phyloP scores from a whole-genome alignment of 2,329 filamentous ascomycete species.

The Claviceps spartinae region DNA sequence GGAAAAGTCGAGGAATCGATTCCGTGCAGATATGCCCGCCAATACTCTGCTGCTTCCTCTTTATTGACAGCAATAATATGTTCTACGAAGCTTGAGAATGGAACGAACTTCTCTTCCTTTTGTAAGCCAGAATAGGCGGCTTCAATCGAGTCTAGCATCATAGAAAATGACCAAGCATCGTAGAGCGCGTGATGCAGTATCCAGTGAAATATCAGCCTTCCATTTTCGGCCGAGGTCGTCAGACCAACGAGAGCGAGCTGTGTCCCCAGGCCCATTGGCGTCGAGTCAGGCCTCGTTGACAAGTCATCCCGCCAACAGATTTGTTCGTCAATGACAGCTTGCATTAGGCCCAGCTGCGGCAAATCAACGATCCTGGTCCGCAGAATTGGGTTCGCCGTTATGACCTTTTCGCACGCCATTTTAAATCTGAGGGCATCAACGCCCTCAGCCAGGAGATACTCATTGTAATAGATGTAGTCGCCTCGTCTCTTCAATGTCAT shows the following conservation, averaged over 20 bases:
- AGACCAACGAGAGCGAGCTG: constrained; percentile 26
- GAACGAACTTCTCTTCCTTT: too few relatives aligned
- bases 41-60: neutral
- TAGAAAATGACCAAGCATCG: constrained; percentile 31
- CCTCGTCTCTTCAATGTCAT: constrained; percentile 18
- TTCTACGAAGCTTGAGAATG: constrained; percentile 21
- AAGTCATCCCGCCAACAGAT: constrained; percentile 15
- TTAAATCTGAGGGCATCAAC: constrained; percentile 4
- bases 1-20: constrained; percentile 18
- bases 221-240: constrained; percentile 15
- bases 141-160: constrained; percentile 23
- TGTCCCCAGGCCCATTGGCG: constrained; percentile 23
- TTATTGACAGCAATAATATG: neutral
- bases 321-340: constrained; percentile 26
- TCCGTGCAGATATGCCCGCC: neutral
- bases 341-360: constrained; percentile 24
- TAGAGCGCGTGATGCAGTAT: constrained; percentile 36
- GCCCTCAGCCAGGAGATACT: constrained; percentile 5
- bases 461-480: constrained; percentile 18
- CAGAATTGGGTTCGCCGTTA: constrained; percentile 17
- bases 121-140: constrained; percentile 8
- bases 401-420: constrained; percentile 7
- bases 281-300: neutral
- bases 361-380: constrained; percentile 33
- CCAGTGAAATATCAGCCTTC: constrained; percentile 22